Evolutionary conservation across 331 rosid species (phyloP), one percentile per base, ranked within the genome.

Genomic region (Dryas integrifolia): DNA sequence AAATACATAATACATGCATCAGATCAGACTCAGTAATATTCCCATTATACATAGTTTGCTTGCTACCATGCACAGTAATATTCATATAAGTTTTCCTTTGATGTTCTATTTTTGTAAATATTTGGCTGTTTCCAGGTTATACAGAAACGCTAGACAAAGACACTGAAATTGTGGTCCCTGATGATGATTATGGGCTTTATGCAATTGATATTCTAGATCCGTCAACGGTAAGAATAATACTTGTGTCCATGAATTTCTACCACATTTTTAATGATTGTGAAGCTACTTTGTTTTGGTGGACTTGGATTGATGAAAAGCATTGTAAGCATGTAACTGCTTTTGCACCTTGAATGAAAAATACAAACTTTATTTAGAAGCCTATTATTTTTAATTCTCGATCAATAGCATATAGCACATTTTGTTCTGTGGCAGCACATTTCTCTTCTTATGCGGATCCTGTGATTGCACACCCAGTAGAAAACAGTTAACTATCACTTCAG

Each of bases 141-240:
- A 80, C 96, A 1, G 97, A 89, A 85, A 13, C 86, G 24, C 70
- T 94, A 38, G 96, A 91, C 72, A 51, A 82, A 48, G 78, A 83
- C 52, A 65, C 85, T 14, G 85, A 86, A 68, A 76, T 94, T 72
- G 79, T 86, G 59, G 97, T 91, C 30, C 98, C 98, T 5, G 90
- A 88, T 1, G 92, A 86, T 50, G 92, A 91, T 80, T 55, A 78
- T 39, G 98, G 98, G 12, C 87, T 94, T 13, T 91, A 91, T 74
- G 98, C 98, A 44, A 94, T 94, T 65, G 97, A 94, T 83, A 86
- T 91, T 82, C 80, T 94, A 65, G 98, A 94, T 82, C 98, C 97
- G 3, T 91, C 96, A 0, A 9, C 66, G 91, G 98, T 93, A 76
- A 72, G 82, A 55, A 75, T 43, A 35, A 14, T 38, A 47, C 9